Conservation (phyloP, 2,329 filamentous ascomycete species). For the Ophiostoma novo-ulmi region DNA sequence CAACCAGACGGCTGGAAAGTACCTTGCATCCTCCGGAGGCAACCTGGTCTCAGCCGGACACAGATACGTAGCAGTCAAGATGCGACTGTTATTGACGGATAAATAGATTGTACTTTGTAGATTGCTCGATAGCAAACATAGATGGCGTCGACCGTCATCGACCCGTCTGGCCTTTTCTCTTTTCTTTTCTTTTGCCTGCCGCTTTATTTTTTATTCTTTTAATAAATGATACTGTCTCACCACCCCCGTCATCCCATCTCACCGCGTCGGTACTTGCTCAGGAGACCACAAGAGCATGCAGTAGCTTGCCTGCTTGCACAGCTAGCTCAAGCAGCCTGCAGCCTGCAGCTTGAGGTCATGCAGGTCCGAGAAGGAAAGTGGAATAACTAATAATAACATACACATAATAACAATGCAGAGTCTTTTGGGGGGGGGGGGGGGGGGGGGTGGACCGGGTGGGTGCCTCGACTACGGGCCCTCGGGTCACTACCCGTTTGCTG, state of each 20-base stretch:
- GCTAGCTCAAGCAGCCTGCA: background rate
- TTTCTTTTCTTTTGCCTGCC: background rate
- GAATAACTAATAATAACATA: background rate
- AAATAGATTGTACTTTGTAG: background rate
- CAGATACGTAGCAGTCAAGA: background rate
- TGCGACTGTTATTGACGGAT: background rate
- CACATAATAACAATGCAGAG: background rate
- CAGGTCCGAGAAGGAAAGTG: background rate
- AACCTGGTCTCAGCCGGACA: constrained; percentile 10
- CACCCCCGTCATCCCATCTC: background rate
- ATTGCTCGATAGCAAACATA: too few species aligned
- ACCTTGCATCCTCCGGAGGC: constrained; percentile 7
- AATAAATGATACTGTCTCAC: background rate
- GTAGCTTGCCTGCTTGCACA: background rate
- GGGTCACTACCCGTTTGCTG: constrained; percentile 23
- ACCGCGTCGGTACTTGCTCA: constrained; percentile 1
- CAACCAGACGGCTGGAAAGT: background rate
- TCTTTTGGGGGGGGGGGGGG: background rate
- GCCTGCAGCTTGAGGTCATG: background rate
- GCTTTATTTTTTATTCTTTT: background rate
- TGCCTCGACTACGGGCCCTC: constrained; percentile 19
- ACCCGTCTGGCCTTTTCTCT: background rate
- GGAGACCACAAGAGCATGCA: constrained; percentile 21
- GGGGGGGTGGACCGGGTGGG: background rate
- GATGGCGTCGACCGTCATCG: background rate